Evolutionary conservation across 257 asterid species (phyloP), one percentile per base, ranked within the genome.

Genomic region (Coffea eugenioides): DNA sequence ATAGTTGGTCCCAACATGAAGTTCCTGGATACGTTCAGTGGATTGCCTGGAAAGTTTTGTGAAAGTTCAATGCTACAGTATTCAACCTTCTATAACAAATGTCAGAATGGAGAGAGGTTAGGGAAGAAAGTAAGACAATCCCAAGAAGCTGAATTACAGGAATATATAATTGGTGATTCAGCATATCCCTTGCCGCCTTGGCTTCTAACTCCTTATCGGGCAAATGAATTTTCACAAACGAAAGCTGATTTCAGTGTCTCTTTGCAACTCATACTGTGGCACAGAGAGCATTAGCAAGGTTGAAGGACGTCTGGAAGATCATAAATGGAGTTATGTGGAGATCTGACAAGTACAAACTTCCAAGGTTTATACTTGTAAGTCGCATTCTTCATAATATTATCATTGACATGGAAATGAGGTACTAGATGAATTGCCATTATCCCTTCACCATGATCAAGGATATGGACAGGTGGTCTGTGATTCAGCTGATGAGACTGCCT

Each of bases 361-460:
- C 99, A 1, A 90, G 97, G 87, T 88, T 90, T 69, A 88, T 95
- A 10, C 89, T 90, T 8, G 99, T 89, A 4, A 92, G 98, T 79
- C 93, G 99, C 85, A 90, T 93, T 81, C 95, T 95, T 73, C 99
- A 93, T 77, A 95, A 95, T 71, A 93, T 95, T 57, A 83, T 89
- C 9, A 88, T 93, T 15, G 98, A 95, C 83, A 88, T 91, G 96
- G 97, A 89, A 21, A 97, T 20, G 87, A 85, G 27, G 88, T 27
- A 7, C 95, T 27, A 27, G 31, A 0, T 27, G 31, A 27, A 27
- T 27, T 27, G 31, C 31, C 31, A 27, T 27, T 27, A 27, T 27
- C 31, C 31, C 31, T 27, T 27, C 31, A 27, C 31, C 31, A 93
- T 48, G 97, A 92, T 80, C 90, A 88, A 0, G 97, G 93, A 25